A percentile compares a stretch with the other conserved stretches of the same genome.
These are phyloP conservation scores for Nemania sp. DNA, from an alignment of 2,329 filamentous ascomycete genomes.

Conservation along the genomic window DNA sequence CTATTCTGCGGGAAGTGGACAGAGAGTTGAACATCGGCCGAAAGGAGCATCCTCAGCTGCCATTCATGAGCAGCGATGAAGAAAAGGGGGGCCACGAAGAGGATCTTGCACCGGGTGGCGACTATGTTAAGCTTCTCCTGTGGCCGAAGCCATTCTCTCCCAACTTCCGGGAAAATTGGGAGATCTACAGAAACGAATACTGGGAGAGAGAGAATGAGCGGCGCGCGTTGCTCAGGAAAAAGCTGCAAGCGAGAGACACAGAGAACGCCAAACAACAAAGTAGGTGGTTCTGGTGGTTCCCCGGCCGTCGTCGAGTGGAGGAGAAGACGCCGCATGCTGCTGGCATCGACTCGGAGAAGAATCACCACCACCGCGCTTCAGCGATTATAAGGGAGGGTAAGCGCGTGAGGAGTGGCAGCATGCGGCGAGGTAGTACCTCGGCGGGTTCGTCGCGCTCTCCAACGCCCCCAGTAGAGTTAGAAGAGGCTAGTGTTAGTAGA, in stretches of 20 bases:
- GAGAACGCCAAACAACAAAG: conserved; percentile 76
- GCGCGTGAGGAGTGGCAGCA: conserved; percentile 63
- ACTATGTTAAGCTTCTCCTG: conserved; percentile 90
- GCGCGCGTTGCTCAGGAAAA: conserved; percentile 76
- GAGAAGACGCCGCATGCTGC: conserved; percentile 42
- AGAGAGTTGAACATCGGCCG: conserved; percentile 64
- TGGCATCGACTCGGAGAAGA: conserved; percentile 52
- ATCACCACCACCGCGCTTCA: conserved; percentile 56
- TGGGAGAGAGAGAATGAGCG: conserved; percentile 98
- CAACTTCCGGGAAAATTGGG: conserved; percentile 96
- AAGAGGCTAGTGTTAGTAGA: conserved; percentile 54
- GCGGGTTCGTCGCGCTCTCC: conserved; percentile 63
- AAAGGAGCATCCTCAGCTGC: conserved; percentile 56
- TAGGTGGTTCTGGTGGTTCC: conserved; percentile 88
- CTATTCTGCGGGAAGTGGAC: conserved; percentile 69
- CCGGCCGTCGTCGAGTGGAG: conserved; percentile 71
- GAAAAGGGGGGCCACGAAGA: conserved; percentile 82
- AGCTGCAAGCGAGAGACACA: conserved; percentile 75
- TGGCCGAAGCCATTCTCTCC: conserved; percentile 95
- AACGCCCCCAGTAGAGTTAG: conserved; percentile 62
- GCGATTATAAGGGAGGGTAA: conserved; percentile 61
- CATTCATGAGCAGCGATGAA: conserved; percentile 61
- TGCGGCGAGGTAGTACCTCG: conserved; percentile 64
- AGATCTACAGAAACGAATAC: conserved; percentile 91
- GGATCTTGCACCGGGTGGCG: conserved; percentile 88